Evolutionary conservation across 1,284 basidiomycete species (phyloP), one percentile per base, ranked within the genome.

Genomic region (Trichosporon faecale): DNA sequence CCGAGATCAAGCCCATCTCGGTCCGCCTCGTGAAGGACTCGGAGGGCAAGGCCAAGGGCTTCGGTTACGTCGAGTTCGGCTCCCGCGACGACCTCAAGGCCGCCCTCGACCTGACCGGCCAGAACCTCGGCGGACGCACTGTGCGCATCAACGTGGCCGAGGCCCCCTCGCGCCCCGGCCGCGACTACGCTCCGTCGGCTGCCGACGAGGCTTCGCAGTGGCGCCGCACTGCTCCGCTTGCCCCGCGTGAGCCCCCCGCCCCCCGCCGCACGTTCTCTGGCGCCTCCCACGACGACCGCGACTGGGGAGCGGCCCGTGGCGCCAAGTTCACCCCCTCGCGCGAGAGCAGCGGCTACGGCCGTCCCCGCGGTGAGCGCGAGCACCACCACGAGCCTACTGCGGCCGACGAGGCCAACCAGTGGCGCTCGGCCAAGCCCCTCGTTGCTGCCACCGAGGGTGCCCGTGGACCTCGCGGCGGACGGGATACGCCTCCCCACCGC

Each of bases 31-130:
- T 99, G 82, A 91, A 88, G 77, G 95, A 95, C 78, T 88, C 90
- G 69, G 91, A 91, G 65, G 94, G 95, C 68, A 94, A 94, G 82
- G 92, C 94, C 37, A 98, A 98, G 84, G 97, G 97, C 0, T 99
- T 98, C 84, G 97, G 96, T 37, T 99, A 99, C 81, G 90, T 98
- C 74, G 96, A 99, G 82, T 99, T 98, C 79, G 88, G 86, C 46
- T 90, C 91, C 67, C 81, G 94, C 70, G 92, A 95, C 46, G 90
- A 89, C 60, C 86, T 98, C 73, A 95, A 94, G 84, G 89, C 90
- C 68, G 96, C 91, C 6, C 84, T 98, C 35, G 84, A 85, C 46
- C 89, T 88, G 69, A 77, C 80, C 44, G 90, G 89, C 70, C 84
- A 85, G 66, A 85, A 84, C 75, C 85, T 99, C 66, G 89, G 89